These are phyloP conservation scores for Paraphysoderma sedebokerense DNA, from an alignment of 371 early-diverging fungal species.

Conservation along the genomic window DNA sequence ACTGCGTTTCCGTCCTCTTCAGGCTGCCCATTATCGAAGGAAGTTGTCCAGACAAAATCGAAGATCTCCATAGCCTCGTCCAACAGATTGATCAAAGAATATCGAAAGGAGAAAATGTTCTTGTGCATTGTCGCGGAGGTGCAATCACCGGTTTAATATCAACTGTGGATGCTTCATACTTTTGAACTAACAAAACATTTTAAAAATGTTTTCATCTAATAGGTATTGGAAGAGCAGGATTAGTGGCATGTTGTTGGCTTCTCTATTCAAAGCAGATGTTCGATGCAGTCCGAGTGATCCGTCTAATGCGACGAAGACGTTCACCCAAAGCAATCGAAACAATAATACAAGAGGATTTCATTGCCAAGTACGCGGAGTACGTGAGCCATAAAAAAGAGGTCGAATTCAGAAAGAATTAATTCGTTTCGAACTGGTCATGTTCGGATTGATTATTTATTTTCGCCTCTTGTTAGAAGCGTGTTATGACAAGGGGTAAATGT, in stretches of 20 bases:
- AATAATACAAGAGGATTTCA: slow-evolving; percentile 39
- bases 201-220: not conserved
- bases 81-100: slow-evolving; percentile 29
- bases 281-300: slow-evolving; percentile 31
- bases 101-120: slow-evolving; percentile 32
- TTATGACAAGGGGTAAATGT: too few relatives aligned
- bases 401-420: too few relatives aligned
- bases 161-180: not conserved
- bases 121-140: slow-evolving; percentile 68
- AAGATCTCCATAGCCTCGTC: slow-evolving; percentile 34
- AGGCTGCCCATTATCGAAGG: slow-evolving; percentile 62
- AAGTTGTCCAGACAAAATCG: slow-evolving; percentile 39
- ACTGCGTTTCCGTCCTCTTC: too few relatives aligned
- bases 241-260: slow-evolving; percentile 57
- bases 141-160: slow-evolving; percentile 3
- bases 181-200: not conserved
- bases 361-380: slow-evolving; percentile 25
- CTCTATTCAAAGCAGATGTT: slow-evolving; percentile 29
- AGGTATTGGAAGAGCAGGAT: slow-evolving; percentile 61
- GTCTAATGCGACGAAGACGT: slow-evolving; percentile 28
- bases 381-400: too few relatives aligned
- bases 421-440: too few relatives aligned
- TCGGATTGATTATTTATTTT: too few relatives aligned
- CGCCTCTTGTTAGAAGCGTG: too few relatives aligned
- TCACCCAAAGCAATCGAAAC: slow-evolving; percentile 53